Percentiles rank a stretch among this genome's conserved stretches.
Evolutionary conservation across 306 rosid species (phyloP).

Genomic region (Begonia loranthoides): DNA sequence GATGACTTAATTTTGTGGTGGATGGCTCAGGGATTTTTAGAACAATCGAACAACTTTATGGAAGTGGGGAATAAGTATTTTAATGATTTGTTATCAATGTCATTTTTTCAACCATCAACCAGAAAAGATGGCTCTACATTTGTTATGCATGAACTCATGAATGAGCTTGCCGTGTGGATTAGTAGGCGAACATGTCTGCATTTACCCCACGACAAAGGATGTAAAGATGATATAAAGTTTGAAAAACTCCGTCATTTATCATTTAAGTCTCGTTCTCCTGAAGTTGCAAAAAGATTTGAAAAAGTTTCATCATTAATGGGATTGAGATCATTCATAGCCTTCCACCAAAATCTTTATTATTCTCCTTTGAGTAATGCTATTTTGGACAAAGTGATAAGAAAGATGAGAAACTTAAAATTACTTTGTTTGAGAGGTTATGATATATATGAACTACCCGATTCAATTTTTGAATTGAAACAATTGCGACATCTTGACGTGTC

Average conservation of each 20-base stretch:
- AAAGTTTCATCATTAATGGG: neutral
- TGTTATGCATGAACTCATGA: too few species aligned
- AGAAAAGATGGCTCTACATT: too few species aligned
- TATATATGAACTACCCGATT: neutral
- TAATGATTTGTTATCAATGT: neutral
- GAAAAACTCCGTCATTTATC: neutral
- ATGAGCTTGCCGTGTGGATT: neutral
- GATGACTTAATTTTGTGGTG: neutral
- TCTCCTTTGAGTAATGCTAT: neutral
- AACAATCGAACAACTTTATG: neutral
- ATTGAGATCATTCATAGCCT: neutral
- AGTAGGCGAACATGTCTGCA: neutral
- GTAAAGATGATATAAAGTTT: too few species aligned
- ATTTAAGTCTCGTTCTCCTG: neutral
- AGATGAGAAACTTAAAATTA: neutral
- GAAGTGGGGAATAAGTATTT: conserved; percentile 3
- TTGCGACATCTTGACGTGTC: neutral
- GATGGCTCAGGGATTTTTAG: conserved; percentile 9
- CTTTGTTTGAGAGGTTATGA: too few species aligned
- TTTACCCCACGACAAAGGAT: neutral
- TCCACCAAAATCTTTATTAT: too few species aligned
- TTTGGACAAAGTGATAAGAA: neutral
- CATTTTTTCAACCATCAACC: conserved; percentile 7
- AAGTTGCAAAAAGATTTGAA: neutral
- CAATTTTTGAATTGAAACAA: neutral